Base-by-base conservation (phyloP, 441 rosid species). In the Codiaeum variegatum region DNA sequence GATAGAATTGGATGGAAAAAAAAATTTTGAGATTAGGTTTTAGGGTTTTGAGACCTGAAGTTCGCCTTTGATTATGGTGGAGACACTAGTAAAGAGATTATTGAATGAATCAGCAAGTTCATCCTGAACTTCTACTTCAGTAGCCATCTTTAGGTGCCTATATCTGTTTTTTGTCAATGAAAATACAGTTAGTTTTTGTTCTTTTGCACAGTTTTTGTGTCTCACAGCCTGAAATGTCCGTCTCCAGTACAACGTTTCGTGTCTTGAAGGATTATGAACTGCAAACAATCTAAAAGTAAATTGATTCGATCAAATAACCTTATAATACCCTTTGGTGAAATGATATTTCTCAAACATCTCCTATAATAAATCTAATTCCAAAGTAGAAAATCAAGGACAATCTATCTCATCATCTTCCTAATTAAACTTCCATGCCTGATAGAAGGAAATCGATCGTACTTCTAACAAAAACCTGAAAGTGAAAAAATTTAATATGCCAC, bases 21-120 rank as follows among this genome's bases (percentile, higher is more conserved):
- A 9, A 40, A 29, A n/a, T n/a, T n/a, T n/a, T n/a, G 51, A 28
- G 38, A 54, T n/a, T 47, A 9, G 31, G 16, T n/a, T 54, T 36
- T n/a, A 2, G 24, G 11, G 18, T 29, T 51, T 64, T 58, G 59
- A 58, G 11, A 93, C 94, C 95, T 94, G 88, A 70, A 92, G 90
- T 70, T 92, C 95, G 0, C 91, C 84, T 85, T 85, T 88, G 69
- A 92, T 90, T 95, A 89, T 89, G 12, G 92, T 73, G 58, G 93
- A 84, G 71, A 88, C 84, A 74, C 87, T 84, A 47, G 81, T 75
- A 78, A 92, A 91, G 66, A 90, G 96, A 79, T 81, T 80, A 52
- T 79, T 78, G 36, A 92, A 85, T 46, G 97, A 84, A 67, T 87
- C 88, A 7, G 90, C 88, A 42, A 94, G 86, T 73, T 85, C 86